phyloP scores from a whole-genome alignment of 2,329 filamentous ascomycete genomes.

The Diaporthe eres region DNA sequence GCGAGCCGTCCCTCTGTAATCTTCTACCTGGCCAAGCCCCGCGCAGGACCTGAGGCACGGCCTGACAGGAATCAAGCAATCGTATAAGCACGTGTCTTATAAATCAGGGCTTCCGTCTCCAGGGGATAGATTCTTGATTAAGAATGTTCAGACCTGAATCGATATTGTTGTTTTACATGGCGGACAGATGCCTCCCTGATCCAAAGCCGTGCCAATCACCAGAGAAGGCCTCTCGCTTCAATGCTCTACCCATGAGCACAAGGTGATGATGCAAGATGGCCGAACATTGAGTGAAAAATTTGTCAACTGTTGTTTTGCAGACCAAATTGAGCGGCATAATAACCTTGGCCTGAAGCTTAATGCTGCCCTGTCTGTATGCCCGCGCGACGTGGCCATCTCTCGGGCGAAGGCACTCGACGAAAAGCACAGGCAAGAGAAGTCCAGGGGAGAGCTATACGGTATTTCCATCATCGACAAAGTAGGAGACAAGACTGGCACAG shows the following conservation, averaged over 20 bases:
- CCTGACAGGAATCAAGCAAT: neutral
- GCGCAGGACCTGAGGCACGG: too few species aligned
- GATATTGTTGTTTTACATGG: neutral
- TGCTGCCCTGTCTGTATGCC: constrained; percentile 55
- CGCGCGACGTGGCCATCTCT: constrained; percentile 51
- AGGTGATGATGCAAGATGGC: constrained; percentile 33
- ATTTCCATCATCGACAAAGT: constrained; percentile 57
- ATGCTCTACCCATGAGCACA: constrained; percentile 36
- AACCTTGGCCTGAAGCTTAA: constrained; percentile 42
- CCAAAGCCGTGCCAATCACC: neutral
- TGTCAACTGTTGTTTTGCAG: constrained; percentile 40
- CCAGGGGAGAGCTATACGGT: constrained; percentile 56
- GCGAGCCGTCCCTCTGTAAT: too few species aligned
- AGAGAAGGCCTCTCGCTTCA: constrained; percentile 19
- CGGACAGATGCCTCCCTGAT: neutral
- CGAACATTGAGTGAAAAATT: neutral
- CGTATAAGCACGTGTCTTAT: neutral
- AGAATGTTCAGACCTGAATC: neutral
- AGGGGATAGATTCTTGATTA: too few species aligned
- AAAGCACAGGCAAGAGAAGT: constrained; percentile 52
- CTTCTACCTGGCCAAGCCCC: too few species aligned
- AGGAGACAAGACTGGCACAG: neutral
- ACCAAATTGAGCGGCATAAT: constrained; percentile 47
- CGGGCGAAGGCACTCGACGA: constrained; percentile 55
- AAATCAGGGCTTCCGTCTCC: neutral